Evolutionary conservation across 495 filamentous ascomycete genomes (phyloP), one percentile per base, ranked within the genome.

Genomic region (Penicillium subrubescens): DNA sequence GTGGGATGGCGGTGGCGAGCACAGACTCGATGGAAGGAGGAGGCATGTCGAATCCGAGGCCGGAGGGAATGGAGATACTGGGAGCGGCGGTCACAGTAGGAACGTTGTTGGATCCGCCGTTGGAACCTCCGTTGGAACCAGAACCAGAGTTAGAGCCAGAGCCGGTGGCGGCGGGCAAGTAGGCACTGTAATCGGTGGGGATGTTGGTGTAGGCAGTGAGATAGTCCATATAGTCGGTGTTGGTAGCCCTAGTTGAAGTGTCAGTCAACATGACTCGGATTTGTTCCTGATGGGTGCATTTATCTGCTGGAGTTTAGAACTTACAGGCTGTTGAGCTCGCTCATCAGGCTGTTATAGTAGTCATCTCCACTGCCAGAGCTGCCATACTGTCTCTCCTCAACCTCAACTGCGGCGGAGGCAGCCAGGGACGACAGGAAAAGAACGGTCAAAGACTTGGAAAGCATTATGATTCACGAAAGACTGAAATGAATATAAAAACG

Each of bases 21-120:
- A 63, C 68, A 1, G 57, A 58, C 53, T 68, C 48, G 41, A 75
- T 61, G 12, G 65, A 72, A 3, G 67, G 34, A 3, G 67, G 67
- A 19, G 67, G 67, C 34, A 48, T 29, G 37, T 59, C 71, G 55
- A 27, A 48, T 56, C 53, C 37, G 41, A 56, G 41, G 56, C 61
- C 68, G 60, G 27, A 67, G 46, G 52, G 69, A 63, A 50, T 63
- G 50, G n/a, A 37, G 19, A 31, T 8, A 5, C 57, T 68, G 67
- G 35, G 69, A 54, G 65, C 67, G 64, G 52, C 58, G 57, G 59
- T 58, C 25, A 65, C 44, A 5, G 57, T 8, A 35, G 62, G 57
- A 6, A 23, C 17, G 48, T 37, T 37, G 55, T 17, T 27, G 11
- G 55, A 57, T 15, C n/a, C 35, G 5, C 7, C 14, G n/a, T 35